phyloP scores from a whole-genome alignment of 1,139 yeast genomes.

The Blastobotrys persicus region DNA sequence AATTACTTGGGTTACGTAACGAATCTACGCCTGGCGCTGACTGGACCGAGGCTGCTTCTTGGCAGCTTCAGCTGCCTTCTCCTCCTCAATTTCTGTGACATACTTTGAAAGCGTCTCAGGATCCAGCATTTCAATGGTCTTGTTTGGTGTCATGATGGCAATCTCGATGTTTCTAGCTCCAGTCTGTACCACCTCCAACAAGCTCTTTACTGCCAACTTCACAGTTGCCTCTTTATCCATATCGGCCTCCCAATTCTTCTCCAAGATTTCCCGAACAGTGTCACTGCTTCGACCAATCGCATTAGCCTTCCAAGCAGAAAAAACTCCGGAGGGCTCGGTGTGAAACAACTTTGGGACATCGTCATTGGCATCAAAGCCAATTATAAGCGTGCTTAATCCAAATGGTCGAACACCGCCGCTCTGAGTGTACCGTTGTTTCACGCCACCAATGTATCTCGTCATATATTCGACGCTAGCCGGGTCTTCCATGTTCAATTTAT shows the following conservation, averaged over 20 bases:
- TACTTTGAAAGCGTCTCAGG: slow-evolving; percentile 72
- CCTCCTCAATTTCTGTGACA: slow-evolving; percentile 84
- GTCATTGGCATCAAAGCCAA: slow-evolving; percentile 91
- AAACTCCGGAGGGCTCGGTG: slow-evolving; percentile 97
- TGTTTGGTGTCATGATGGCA: slow-evolving; percentile 75
- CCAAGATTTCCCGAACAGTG: slow-evolving; percentile 93
- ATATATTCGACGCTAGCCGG: slow-evolving; percentile 90
- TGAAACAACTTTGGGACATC: slow-evolving; percentile 78
- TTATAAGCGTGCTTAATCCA: slow-evolving; percentile 91
- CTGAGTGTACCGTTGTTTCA: slow-evolving; percentile 96
- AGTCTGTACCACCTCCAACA: slow-evolving; percentile 95
- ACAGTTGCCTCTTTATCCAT: slow-evolving; percentile 72
- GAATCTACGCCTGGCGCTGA: slow-evolving; percentile 1
- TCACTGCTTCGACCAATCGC: slow-evolving; percentile 95
- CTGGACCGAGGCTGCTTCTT: slow-evolving; percentile 47
- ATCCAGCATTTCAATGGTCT: slow-evolving; percentile 42
- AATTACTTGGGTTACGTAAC: neutral
- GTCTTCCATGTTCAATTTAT: slow-evolving; percentile 87
- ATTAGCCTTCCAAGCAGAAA: slow-evolving; percentile 98
- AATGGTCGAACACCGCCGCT: slow-evolving; percentile 96
- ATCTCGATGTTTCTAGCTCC: slow-evolving; percentile 96
- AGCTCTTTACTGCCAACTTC: slow-evolving; percentile 77
- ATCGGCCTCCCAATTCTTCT: slow-evolving; percentile 79
- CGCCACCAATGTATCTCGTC: slow-evolving; percentile 93
- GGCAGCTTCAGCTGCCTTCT: slow-evolving; percentile 84